Conservation (phyloP, 495 filamentous ascomycete species). For the Trichoderma asperelloides region DNA sequence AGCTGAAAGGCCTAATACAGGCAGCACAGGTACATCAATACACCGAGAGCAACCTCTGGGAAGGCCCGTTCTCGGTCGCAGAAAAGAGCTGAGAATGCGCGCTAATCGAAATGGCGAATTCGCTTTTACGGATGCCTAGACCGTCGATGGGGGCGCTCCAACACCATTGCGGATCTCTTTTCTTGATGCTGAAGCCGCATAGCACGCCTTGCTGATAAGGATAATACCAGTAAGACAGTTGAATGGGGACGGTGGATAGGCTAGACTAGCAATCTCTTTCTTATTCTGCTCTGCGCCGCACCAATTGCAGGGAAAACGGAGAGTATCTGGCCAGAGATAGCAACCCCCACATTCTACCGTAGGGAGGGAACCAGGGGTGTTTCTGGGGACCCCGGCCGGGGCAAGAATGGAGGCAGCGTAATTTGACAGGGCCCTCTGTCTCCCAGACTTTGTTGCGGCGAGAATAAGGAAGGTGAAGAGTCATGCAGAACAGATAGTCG, state of each 20-base stretch:
- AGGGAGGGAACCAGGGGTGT: slow-evolving; percentile 1
- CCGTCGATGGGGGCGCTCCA: neutral
- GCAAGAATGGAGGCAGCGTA: neutral
- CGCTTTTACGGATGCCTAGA: neutral
- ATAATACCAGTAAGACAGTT: neutral
- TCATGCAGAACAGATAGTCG: neutral
- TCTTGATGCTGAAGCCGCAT: neutral
- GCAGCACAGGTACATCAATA: neutral
- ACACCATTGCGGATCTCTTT: neutral
- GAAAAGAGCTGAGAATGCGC: neutral
- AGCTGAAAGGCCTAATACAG: neutral
- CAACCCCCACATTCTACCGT: slow-evolving; percentile 7
- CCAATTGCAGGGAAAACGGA: neutral
- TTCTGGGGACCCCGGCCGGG: slow-evolving; percentile 4
- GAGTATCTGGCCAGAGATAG: neutral
- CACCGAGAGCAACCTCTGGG: too few relatives aligned
- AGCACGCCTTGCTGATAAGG: neutral
- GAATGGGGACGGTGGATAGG: neutral
- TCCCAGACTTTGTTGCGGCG: neutral
- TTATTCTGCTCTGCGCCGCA: neutral
- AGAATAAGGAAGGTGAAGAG: slow-evolving; percentile 4
- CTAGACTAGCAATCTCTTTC: neutral
- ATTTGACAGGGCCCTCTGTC: neutral
- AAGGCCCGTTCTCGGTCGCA: neutral
- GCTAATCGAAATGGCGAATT: neutral